These are phyloP conservation scores for Drechslera avenae DNA, from an alignment of 2,329 filamentous ascomycete genomes.

Conservation along the genomic window DNA sequence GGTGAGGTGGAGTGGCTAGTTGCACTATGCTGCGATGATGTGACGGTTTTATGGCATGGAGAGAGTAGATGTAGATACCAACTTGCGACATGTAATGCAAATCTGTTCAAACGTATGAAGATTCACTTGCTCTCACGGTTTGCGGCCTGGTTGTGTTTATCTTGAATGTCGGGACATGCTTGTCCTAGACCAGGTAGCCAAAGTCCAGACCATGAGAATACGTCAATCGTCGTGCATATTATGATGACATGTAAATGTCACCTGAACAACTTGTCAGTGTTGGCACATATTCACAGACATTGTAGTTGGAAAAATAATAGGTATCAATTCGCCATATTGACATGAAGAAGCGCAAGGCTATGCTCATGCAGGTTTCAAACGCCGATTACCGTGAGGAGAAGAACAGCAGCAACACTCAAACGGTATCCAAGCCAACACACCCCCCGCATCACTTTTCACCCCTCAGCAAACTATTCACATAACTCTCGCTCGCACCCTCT, in stretches of 20 bases:
- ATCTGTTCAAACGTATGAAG: neutral
- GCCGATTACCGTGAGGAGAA: constrained; percentile 12
- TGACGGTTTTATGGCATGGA: no score
- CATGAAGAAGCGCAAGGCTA: constrained; percentile 8
- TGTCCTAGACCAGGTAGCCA: no score
- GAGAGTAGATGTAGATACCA: constrained; percentile 7
- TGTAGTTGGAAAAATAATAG: constrained; percentile 1
- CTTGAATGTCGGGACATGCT: no score
- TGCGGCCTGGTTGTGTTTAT: no score
- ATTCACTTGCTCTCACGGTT: neutral
- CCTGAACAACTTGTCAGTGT: no score
- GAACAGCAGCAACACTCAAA: neutral
- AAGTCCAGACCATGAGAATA: no score
- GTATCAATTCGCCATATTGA: constrained; percentile 11
- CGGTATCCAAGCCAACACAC: constrained; percentile 6
- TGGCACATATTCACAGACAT: no score
- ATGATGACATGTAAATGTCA: neutral
- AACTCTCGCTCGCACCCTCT: constrained; percentile 4
- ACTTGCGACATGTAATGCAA: constrained; percentile 3
- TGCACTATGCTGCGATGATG: neutral
- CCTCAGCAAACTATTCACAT: constrained; percentile 4
- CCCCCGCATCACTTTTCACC: constrained; percentile 1
- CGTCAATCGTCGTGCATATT: no score
- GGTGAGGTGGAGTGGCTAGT: neutral
- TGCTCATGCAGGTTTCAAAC: constrained; percentile 14